Evolutionary conservation across 31 red algal species (phyloP), one percentile per base, ranked within the genome.

Genomic region (Odonthalia washingtoniensis): DNA sequence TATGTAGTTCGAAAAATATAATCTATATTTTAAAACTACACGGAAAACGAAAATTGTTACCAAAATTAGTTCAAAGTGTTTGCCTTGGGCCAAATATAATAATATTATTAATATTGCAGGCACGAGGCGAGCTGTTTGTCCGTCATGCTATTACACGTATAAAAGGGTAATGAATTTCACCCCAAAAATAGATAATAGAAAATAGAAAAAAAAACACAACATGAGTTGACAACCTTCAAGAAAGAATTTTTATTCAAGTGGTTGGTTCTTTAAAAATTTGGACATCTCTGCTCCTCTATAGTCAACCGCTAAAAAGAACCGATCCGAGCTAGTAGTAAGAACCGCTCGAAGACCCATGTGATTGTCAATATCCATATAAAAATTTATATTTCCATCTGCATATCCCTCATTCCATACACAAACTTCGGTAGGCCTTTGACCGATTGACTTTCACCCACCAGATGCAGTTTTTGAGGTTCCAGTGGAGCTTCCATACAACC

Each of bases 381-480:
- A 70, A 37, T 70, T 70, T 9, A 70, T 70, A 27, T 6, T 32
- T 28, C 28, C n/a, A 37, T 70, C 49, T 9, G 49, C 66, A 37
- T 70, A 70, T 12, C 6, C 34, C n/a, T 70, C 9, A 70, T 70
- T 34, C n/a, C n/a, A 70, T 27, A 70, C 34, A 37, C 66, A 70
- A 70, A 70, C 66, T 27, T 70, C 66, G 12, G n/a, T 12, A 9
- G 66, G 66, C 31, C 31, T 70, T 37, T 32, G 66, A 12, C 66
- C 66, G 31, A 32, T 27, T 37, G 66, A 9, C 28, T 70, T 32
- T 12, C 9, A 12, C 12, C 66, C 66, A 27, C 66, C 66, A 27
- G 9, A 27, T 27, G 6, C n/a, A 21, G 28, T 70, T 34, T 70
- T 70, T 12, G 28, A 12, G 6, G 66, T 12, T 6, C 28, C 66